These are phyloP conservation scores for Rhododendron kiyosumense DNA, from an alignment of 148 eudicot species.

Conservation along the genomic window DNA sequence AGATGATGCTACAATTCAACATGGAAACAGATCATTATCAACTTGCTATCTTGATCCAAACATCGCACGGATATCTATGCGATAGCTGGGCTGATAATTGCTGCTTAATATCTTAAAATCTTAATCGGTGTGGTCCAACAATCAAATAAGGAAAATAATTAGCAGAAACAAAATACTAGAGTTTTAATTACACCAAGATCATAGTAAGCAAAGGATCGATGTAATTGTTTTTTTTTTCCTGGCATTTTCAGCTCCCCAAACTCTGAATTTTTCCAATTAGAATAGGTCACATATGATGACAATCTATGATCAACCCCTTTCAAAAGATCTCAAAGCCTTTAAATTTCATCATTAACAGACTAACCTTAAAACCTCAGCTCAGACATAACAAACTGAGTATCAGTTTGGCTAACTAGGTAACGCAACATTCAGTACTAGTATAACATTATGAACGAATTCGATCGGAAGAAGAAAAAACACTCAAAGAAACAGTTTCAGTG, in stretches of 20 bases:
- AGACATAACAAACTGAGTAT: neutral
- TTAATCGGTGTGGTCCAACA: neutral
- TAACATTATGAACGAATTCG: neutral
- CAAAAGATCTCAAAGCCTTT: neutral
- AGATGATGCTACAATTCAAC: neutral
- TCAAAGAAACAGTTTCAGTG: constrained; percentile 13
- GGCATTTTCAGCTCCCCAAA: neutral
- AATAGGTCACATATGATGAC: neutral
- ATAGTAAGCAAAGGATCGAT: neutral
- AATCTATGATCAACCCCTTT: neutral
- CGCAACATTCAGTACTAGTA: neutral
- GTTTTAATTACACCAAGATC: neutral
- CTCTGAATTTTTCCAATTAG: neutral
- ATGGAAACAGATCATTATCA: neutral
- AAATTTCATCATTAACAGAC: neutral
- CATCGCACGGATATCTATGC: neutral
- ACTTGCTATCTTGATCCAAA: neutral
- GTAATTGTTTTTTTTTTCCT: neutral
- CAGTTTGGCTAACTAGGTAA: neutral
- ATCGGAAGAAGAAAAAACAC: neutral
- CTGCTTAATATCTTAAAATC: neutral
- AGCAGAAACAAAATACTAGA: neutral
- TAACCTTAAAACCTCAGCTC: neutral
- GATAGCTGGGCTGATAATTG: neutral
- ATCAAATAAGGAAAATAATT: neutral